A percentile compares a stretch with the other conserved stretches of the same genome.
Conservation (phyloP, 1,139 yeast species). For the Scheffersomyces illinoinensis region DNA sequence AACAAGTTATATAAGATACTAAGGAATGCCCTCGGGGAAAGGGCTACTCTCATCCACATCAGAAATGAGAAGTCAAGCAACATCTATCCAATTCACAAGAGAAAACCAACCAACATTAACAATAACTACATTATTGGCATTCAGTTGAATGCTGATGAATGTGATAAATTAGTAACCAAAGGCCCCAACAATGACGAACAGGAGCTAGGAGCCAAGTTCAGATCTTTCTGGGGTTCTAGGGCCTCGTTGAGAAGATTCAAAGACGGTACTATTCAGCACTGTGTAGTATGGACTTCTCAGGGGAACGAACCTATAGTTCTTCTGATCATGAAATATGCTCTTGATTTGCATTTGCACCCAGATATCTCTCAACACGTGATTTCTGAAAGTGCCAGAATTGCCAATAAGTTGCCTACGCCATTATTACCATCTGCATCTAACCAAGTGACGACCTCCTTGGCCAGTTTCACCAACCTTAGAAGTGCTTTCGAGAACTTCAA, state of each 20-base stretch:
- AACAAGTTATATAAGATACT: constrained; percentile 63
- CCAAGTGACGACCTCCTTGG: constrained; percentile 51
- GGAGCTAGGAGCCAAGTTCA: constrained; percentile 62
- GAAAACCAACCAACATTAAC: constrained; percentile 49
- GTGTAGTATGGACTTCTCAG: constrained; percentile 80
- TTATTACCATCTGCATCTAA: constrained; percentile 55
- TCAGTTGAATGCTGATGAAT: constrained; percentile 67
- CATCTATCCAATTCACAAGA: constrained; percentile 53
- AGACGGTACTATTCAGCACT: constrained; percentile 86
- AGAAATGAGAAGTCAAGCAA: constrained; percentile 23
- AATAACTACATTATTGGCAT: constrained; percentile 59
- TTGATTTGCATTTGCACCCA: constrained; percentile 62
- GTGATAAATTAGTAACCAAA: constrained; percentile 78
- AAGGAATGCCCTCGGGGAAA: constrained; percentile 64
- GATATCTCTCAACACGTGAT: constrained; percentile 42
- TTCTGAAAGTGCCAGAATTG: constrained; percentile 45
- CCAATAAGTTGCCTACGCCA: constrained; percentile 58
- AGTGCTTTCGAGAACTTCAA: constrained; percentile 68
- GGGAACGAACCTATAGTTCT: constrained; percentile 64
- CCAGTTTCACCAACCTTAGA: constrained; percentile 57
- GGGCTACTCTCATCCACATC: constrained; percentile 53
- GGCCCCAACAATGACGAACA: constrained; percentile 75
- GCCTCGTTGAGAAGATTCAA: constrained; percentile 87
- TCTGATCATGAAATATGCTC: constrained; percentile 62
- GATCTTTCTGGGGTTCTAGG: constrained; percentile 85